phyloP scores from a whole-genome alignment of 805 yeast species.

The Zygoascus biomembranicola region DNA sequence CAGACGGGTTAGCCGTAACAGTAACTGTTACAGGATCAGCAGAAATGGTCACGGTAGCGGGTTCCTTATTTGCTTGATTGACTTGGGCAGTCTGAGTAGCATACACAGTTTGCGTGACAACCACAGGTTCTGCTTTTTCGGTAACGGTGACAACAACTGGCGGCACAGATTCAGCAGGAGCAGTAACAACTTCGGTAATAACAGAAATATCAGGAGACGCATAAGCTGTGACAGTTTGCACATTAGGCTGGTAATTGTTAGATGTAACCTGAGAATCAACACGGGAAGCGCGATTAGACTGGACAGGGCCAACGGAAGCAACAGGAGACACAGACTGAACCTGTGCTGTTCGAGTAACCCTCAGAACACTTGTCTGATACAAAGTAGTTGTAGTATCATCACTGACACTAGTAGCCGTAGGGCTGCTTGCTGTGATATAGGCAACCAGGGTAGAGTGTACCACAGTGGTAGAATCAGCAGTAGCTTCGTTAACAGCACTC shows the following conservation, averaged over 20 bases:
- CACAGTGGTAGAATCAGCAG: not conserved
- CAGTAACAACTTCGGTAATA: not conserved
- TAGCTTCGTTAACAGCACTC: not conserved
- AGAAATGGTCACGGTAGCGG: not conserved
- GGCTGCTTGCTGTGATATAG: not conserved
- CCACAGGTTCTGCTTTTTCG: not conserved
- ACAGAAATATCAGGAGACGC: not conserved
- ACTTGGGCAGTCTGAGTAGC: not conserved
- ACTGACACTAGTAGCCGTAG: not conserved
- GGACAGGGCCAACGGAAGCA: not conserved
- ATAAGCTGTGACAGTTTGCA: not conserved
- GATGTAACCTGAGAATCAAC: not conserved
- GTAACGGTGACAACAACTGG: not conserved
- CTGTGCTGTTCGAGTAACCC: not conserved
- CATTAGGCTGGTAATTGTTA: not conserved
- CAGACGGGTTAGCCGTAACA: not conserved
- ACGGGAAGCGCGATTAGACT: not conserved
- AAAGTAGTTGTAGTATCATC: not conserved
- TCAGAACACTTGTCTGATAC: not conserved
- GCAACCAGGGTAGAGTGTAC: not conserved
- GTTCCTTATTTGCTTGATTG: not conserved
- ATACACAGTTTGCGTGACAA: not conserved
- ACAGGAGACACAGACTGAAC: not conserved
- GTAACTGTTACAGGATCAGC: not conserved
- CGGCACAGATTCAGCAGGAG: not conserved